These are phyloP conservation scores for Globisporangium rhizosaccharum DNA, from an alignment of 352 stramenopile species.

Conservation along the genomic window DNA sequence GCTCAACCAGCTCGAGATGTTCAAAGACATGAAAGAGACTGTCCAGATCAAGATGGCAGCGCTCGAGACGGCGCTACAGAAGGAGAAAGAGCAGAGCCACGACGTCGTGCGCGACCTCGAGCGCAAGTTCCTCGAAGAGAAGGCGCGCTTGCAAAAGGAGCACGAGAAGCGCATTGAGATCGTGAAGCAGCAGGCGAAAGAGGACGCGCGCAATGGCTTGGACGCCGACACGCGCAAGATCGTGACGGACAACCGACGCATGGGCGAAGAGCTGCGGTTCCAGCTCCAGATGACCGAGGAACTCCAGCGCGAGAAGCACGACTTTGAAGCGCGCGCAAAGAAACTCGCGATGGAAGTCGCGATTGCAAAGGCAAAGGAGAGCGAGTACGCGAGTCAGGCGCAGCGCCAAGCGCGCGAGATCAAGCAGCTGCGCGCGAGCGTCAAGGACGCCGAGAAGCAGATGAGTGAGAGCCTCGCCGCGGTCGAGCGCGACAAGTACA, in stretches of 20 bases:
- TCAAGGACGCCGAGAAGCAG: slow-evolving; percentile 76
- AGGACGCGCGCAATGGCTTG: slow-evolving; percentile 87
- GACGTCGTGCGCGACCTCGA: slow-evolving; percentile 66
- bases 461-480: slow-evolving; percentile 60
- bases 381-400: slow-evolving; percentile 79
- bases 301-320: slow-evolving; percentile 75
- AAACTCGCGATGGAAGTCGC: slow-evolving; percentile 67
- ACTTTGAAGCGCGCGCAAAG: slow-evolving; percentile 56
- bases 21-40: slow-evolving; percentile 63
- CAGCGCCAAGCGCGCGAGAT: slow-evolving; percentile 75
- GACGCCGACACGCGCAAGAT: slow-evolving; percentile 90
- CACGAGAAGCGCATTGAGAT: slow-evolving; percentile 82
- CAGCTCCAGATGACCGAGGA: slow-evolving; percentile 89
- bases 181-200: slow-evolving; percentile 83
- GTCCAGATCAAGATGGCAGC: slow-evolving; percentile 51
- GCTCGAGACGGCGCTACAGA: slow-evolving; percentile 55
- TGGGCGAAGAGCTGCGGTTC: slow-evolving; percentile 91
- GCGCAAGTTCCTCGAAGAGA: slow-evolving; percentile 87
- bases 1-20: slow-evolving; percentile 59
- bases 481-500: slow-evolving; percentile 63
- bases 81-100: slow-evolving; percentile 41
- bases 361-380: slow-evolving; percentile 81
- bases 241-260: slow-evolving; percentile 88
- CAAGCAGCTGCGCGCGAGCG: slow-evolving; percentile 54
- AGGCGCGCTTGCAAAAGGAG: slow-evolving; percentile 76